phyloP scores from a whole-genome alignment of 108 stramenopile genomes.

The Nitzschia putrida region DNA sequence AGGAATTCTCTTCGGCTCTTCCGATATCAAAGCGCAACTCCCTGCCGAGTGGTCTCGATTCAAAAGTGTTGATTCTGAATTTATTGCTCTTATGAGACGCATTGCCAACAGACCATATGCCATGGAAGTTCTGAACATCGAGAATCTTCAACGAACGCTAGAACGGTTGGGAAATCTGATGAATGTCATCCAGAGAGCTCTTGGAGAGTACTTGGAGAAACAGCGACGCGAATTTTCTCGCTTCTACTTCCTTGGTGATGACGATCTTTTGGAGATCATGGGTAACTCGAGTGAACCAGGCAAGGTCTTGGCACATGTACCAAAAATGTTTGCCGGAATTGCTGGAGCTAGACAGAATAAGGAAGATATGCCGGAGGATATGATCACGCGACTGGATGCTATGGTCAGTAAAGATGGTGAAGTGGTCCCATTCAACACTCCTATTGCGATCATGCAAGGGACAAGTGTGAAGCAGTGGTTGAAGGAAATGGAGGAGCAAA shows the following conservation, averaged over 20 bases:
- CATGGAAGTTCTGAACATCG: conserved; percentile 88
- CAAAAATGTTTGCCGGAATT: conserved; percentile 98
- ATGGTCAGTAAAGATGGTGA: conserved; percentile 98
- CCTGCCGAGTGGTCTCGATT: conserved; percentile 95
- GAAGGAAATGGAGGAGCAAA: conserved; percentile 80
- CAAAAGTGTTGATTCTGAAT: conserved; percentile 94
- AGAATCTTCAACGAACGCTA: conserved; percentile 89
- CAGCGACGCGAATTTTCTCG: conserved; percentile 94
- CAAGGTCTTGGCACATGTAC: conserved; percentile 91
- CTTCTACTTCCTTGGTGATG: conserved; percentile 99
- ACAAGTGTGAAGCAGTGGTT: conserved; percentile 93
- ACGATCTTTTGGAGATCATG: conserved; percentile 98
- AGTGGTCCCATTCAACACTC: conserved; percentile 71
- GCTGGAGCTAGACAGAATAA: conserved; percentile 46
- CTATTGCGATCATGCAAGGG: conserved; percentile 70
- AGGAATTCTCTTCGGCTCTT: conserved; percentile 92
- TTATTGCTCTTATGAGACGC: conserved; percentile 88
- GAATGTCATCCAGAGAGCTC: conserved; percentile 91
- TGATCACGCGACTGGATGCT: conserved; percentile 67
- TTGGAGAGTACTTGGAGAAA: conserved; percentile 96
- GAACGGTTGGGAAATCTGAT: conserved; percentile 89
- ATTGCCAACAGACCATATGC: conserved; percentile 85
- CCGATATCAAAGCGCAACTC: conserved; percentile 96
- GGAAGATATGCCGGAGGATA: conserved; percentile 60
- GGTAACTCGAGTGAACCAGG: conserved; percentile 92